A percentile compares a stretch with the other conserved stretches of the same genome.
Evolutionary conservation across 495 filamentous ascomycete species (phyloP).

Genomic region (Aspergillus egyptiacus): DNA sequence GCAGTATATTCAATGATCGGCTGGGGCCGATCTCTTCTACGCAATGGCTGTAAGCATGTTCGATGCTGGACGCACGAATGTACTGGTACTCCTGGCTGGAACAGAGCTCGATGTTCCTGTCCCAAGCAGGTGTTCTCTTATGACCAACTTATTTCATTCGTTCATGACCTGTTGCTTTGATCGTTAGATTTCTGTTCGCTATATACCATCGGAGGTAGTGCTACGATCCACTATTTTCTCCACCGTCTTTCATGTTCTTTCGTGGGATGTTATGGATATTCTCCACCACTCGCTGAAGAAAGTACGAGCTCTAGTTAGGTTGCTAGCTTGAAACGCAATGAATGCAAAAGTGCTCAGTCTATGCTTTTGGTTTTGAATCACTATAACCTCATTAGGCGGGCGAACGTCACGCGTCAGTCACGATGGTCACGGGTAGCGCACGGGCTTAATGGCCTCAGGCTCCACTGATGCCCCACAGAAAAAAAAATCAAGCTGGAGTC

Average conservation of each 20-base stretch:
- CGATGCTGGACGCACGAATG: background rate
- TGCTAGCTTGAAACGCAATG: background rate
- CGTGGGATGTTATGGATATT: conserved; percentile 11
- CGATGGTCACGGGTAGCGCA: conserved; percentile 18
- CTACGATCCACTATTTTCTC: conserved; percentile 9
- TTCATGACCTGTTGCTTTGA: conserved; percentile 13
- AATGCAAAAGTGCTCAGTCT: background rate
- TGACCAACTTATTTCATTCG: conserved; percentile 25
- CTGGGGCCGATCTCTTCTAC: conserved; percentile 32
- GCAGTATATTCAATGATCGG: conserved; percentile 44
- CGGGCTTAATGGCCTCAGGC: conserved; percentile 20
- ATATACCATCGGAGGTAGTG: conserved; percentile 21
- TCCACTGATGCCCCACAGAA: conserved; percentile 20
- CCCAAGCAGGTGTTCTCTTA: conserved; percentile 5
- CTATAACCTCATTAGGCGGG: conserved; percentile 12
- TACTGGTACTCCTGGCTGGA: background rate
- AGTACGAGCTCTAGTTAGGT: background rate
- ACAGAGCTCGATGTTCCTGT: conserved; percentile 23
- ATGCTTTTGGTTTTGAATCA: background rate
- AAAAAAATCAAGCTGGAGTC: conserved; percentile 15
- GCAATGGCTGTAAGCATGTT: conserved; percentile 39
- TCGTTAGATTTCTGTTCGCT: conserved; percentile 8
- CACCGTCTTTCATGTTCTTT: conserved; percentile 6
- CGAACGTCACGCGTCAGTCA: conserved; percentile 16
- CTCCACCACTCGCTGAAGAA: background rate